Evolutionary conservation across 495 filamentous ascomycete species (phyloP).

Genomic region (Hypoxylon crocopeplum): DNA sequence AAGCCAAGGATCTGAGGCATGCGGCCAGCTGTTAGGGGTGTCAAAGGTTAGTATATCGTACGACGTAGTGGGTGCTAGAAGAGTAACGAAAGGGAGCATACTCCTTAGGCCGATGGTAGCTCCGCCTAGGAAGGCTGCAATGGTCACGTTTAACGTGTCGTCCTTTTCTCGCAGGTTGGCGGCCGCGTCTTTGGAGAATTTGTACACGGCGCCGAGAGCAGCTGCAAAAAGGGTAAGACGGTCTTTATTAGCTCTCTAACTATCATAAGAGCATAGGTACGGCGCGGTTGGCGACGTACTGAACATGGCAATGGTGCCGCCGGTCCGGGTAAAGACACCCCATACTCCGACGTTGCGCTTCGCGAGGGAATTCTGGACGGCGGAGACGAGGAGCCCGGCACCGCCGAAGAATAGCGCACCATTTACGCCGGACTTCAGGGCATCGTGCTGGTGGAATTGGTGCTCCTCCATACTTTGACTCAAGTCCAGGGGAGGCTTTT

Average conservation of each 20-base stretch:
- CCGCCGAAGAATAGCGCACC: conserved; percentile 68
- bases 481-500: conserved; percentile 34
- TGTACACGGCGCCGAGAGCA: conserved; percentile 80
- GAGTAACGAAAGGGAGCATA: too few species aligned
- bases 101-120: conserved; percentile 47
- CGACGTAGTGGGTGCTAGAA: not conserved
- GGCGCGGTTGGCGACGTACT: conserved; percentile 59
- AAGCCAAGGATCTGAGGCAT: conserved; percentile 82
- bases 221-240: conserved; percentile 54
- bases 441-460: conserved; percentile 78
- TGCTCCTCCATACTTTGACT: conserved; percentile 42
- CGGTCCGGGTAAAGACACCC: conserved; percentile 73
- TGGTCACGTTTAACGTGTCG: conserved; percentile 47
- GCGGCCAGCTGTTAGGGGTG: conserved; percentile 67
- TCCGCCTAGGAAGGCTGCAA: conserved; percentile 49
- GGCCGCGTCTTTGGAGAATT: conserved; percentile 64
- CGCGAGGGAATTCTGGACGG: conserved; percentile 82
- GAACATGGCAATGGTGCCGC: conserved; percentile 46
- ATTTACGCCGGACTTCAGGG: conserved; percentile 69
- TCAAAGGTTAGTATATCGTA: not conserved
- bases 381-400: conserved; percentile 73
- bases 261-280: not conserved
- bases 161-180: conserved; percentile 57
- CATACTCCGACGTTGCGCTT: conserved; percentile 78
- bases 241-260: conserved; percentile 27